These are phyloP conservation scores for Penium margaritaceum DNA, from an alignment of 139 green algal genomes.

Conservation along the genomic window DNA sequence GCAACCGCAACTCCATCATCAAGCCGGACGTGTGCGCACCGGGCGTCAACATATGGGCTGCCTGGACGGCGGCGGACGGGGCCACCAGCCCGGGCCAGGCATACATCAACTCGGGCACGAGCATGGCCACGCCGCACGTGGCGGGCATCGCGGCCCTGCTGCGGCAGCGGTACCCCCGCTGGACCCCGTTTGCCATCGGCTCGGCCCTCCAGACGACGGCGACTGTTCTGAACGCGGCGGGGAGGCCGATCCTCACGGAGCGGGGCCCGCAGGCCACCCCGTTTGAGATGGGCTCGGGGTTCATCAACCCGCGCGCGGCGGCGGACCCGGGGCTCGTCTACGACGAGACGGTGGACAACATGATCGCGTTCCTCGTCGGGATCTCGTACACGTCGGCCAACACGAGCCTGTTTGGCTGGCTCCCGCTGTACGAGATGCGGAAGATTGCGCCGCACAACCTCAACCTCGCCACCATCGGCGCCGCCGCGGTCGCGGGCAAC, in stretches of 20 bases:
- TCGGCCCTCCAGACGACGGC: conserved; percentile 4
- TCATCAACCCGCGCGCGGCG: neutral
- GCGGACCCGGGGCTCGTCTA: neutral
- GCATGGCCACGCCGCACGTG: conserved; percentile 15
- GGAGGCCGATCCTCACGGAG: neutral
- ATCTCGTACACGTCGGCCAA: neutral
- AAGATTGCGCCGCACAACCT: too few species aligned
- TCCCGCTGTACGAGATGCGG: neutral
- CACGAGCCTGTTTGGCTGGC: neutral
- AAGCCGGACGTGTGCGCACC: conserved; percentile 1
- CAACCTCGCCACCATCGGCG: neutral
- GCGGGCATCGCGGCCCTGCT: neutral
- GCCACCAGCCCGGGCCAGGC: too few species aligned
- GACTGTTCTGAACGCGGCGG: neutral
- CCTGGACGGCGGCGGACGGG: too few species aligned
- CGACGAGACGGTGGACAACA: neutral
- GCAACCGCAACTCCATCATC: neutral
- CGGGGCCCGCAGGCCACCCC: neutral
- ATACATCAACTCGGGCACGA: conserved; percentile 10
- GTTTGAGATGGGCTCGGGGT: neutral
- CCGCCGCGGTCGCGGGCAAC: neutral
- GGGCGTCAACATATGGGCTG: neutral
- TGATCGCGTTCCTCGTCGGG: conserved; percentile 1
- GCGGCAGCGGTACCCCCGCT: neutral
- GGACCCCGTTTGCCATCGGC: neutral